Base-by-base conservation (phyloP, 2,329 filamentous ascomycete genomes). In the Chaetomiaceae sp. region DNA sequence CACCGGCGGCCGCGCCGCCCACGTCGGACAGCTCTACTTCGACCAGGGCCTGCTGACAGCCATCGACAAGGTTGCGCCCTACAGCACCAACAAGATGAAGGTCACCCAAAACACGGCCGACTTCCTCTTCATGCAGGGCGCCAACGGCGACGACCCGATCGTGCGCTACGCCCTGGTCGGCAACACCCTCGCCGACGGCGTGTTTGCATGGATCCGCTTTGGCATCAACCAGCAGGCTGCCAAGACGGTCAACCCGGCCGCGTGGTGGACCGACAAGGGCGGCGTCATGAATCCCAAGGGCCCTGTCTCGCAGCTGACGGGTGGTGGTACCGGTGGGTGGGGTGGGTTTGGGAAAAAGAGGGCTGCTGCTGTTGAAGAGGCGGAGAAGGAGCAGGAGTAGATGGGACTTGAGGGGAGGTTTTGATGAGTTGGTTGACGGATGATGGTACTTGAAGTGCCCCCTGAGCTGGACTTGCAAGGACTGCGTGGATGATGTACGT, bases 121-220 rank as follows among this genome's bases (percentile, higher is more conserved):
- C 55, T 61, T 63, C 46, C 56, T 64, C 31, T 60, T 62, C 41
- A 49, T 57, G 53, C 50, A 58, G 51, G 58, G 60, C 13, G 61
- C 59, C 41, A 64, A 63, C 51, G 62, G 62, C 42, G 62, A 62
- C 48, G 63, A 65, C 54, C 63, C 62, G 34, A 57, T 65, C 31
- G 58, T 63, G 44, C 58, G 62, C 14, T 65, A 62, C 57, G 55
- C 59, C 7, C 43, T 64, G 21, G 55, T 64, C 16, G 59, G 61
- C 31, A 55, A 59, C 35, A 51, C 50, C 21, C 51, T 65, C 9
- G 38, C 47, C 14, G 59, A 64, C 30, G 62, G 62, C 31, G 41
- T 65, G 30, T 62, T 65, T 23, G 62, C 61, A 9, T 65, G 63
- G 62, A 60, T 65, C 50, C 56, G 60, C n/a, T 61, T 65, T 42